Evolutionary conservation across 257 asterid species (phyloP).

Genomic region (Gentiana macrophylla): DNA sequence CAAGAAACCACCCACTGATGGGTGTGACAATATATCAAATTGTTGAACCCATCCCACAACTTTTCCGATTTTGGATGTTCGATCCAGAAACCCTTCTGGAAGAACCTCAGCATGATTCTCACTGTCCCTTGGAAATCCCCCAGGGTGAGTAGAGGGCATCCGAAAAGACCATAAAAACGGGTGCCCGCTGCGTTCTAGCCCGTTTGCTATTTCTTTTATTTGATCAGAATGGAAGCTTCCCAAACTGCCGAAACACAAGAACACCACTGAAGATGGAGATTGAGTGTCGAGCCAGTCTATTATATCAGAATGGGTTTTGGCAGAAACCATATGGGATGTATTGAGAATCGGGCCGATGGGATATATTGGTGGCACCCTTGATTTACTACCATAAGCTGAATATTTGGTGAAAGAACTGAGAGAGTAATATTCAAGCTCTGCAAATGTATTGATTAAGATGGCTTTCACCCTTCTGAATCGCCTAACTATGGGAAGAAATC

Average conservation of each 20-base stretch:
- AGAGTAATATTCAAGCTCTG: constrained; percentile 39
- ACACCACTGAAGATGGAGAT: constrained; percentile 29
- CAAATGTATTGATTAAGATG: constrained; percentile 42
- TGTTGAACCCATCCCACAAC: constrained; percentile 16
- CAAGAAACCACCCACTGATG: constrained; percentile 12
- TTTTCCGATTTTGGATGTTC: constrained; percentile 5
- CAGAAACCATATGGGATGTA: constrained; percentile 8
- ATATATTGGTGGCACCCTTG: constrained; percentile 31
- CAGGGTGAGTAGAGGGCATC: constrained; percentile 1
- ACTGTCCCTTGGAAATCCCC: constrained; percentile 35
- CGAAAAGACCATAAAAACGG: constrained; percentile 47
- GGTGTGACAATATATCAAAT: constrained; percentile 12
- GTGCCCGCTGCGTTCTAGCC: constrained; percentile 32
- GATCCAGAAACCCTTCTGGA: constrained; percentile 13
- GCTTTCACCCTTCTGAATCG: constrained; percentile 48
- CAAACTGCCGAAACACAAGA: constrained; percentile 46
- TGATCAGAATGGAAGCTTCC: constrained; percentile 33
- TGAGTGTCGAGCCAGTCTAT: constrained; percentile 40
- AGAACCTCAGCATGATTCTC: constrained; percentile 6
- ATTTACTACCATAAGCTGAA: constrained; percentile 9
- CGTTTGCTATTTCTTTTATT: constrained; percentile 31
- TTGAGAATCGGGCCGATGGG: constrained; percentile 51
- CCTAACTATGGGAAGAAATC: constrained; percentile 46
- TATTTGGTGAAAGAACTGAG: constrained; percentile 20
- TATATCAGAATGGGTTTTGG: neutral